Percentiles rank a stretch among this genome's conserved stretches.
Conservation (phyloP, 1,284 basidiomycete genomes). For the Pterula multifida region DNA sequence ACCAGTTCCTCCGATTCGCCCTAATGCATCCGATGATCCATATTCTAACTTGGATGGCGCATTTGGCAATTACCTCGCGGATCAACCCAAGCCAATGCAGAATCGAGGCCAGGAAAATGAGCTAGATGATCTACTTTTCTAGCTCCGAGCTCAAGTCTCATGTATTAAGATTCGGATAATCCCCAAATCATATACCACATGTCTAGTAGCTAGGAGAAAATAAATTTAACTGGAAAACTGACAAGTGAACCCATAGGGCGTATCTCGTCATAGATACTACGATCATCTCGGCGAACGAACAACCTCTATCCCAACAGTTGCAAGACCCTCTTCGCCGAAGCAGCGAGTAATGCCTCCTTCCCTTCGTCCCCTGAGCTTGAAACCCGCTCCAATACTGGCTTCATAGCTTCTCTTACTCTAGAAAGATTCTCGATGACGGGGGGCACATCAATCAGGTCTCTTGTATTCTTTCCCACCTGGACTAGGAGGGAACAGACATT, state of each 20-base stretch:
- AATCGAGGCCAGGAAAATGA: constrained; percentile 14
- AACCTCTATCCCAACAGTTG: not conserved
- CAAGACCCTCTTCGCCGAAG: not conserved
- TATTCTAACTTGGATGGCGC: constrained; percentile 66
- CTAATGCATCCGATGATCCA: constrained; percentile 34
- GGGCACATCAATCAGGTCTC: not conserved
- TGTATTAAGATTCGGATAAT: constrained; percentile 2
- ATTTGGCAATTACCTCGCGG: constrained; percentile 54
- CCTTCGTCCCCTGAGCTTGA: not conserved
- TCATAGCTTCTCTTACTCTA: not conserved
- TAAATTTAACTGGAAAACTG: not conserved
- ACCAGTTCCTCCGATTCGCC: constrained; percentile 15
- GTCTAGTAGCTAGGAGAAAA: not conserved
- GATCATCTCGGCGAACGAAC: too few relatives aligned
- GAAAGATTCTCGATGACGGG: not conserved
- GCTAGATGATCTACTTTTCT: constrained; percentile 20
- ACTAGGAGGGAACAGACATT: constrained; percentile 63
- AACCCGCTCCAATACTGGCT: not conserved
- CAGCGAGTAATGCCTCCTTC: not conserved
- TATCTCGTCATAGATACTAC: too few relatives aligned
- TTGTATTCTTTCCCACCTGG: constrained; percentile 39
- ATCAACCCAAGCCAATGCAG: constrained; percentile 48
- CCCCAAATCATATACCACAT: constrained; percentile 1
- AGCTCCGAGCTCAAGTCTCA: constrained; percentile 3
- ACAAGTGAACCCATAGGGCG: too few relatives aligned